phyloP scores from a whole-genome alignment of 1,284 basidiomycete species.

The Wolfiporia cocos region DNA sequence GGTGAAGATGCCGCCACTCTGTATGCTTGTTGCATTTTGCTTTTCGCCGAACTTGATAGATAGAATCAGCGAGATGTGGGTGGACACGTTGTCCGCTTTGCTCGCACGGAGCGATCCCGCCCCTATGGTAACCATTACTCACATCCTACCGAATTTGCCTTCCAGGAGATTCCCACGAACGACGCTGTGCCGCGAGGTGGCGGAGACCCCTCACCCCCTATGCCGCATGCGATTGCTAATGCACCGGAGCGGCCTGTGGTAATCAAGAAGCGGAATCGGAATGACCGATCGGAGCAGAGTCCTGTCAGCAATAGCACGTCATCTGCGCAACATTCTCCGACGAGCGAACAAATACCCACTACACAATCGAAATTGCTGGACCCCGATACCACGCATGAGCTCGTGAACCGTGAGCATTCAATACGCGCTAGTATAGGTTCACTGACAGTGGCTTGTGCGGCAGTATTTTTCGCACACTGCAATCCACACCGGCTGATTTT shows the following conservation, averaged over 20 bases:
- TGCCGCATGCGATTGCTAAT: neutral
- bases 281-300: slow-evolving; percentile 1
- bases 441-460: slow-evolving; percentile 9
- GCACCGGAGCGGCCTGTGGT: neutral
- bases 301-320: neutral
- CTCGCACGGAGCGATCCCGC: too few relatives aligned
- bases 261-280: neutral
- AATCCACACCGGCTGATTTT: slow-evolving; percentile 69
- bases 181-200: too few relatives aligned
- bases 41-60: too few relatives aligned
- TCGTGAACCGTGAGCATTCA: slow-evolving; percentile 58
- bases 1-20: too few relatives aligned
- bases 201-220: neutral
- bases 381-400: slow-evolving; percentile 58
- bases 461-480: slow-evolving; percentile 78
- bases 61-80: too few relatives aligned
- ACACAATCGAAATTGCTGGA: slow-evolving; percentile 35
- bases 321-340: slow-evolving; percentile 1
- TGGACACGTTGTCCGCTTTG: too few relatives aligned
- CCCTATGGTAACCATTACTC: too few relatives aligned
- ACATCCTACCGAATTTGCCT: too few relatives aligned
- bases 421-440: neutral
- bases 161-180: slow-evolving; percentile 4
- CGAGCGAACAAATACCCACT: neutral
- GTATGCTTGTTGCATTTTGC: too few relatives aligned